Conservation (phyloP, 2,329 filamentous ascomycete genomes). For the Alternaria consortialis region DNA sequence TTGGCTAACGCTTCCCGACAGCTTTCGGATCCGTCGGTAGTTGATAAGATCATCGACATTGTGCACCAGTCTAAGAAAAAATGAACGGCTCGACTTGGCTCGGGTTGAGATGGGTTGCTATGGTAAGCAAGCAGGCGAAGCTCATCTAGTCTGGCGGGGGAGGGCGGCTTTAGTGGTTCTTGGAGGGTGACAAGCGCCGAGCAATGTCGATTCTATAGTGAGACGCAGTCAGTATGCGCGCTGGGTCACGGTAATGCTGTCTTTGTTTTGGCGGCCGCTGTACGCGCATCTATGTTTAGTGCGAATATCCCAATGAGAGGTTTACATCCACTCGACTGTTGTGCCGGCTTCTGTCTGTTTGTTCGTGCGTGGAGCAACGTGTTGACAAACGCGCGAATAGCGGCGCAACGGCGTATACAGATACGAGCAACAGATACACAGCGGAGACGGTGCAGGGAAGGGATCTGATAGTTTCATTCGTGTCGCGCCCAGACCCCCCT, state of each 20-base stretch:
- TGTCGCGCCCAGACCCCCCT: conserved; percentile 30
- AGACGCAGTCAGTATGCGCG: conserved; percentile 19
- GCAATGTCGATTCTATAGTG: conserved; percentile 11
- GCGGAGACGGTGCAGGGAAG: conserved; percentile 2
- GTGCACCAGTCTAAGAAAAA: conserved; percentile 71
- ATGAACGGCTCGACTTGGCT: conserved; percentile 36
- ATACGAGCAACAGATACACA: not conserved
- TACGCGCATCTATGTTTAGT: conserved; percentile 10
- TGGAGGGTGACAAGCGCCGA: conserved; percentile 13
- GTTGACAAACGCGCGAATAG: not conserved
- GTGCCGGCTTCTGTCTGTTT: not conserved
- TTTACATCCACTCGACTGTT: not conserved
- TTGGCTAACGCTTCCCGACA: conserved; percentile 53
- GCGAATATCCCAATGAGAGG: not conserved
- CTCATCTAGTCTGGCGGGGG: not conserved
- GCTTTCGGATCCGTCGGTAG: conserved; percentile 89
- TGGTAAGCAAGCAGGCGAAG: conserved; percentile 4
- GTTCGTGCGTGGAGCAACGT: not conserved
- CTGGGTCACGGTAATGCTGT: conserved; percentile 8
- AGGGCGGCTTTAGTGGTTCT: not conserved
- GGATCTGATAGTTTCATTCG: conserved; percentile 27
- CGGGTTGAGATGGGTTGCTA: conserved; percentile 14
- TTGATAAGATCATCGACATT: conserved; percentile 85
- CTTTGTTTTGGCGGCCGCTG: conserved; percentile 6
- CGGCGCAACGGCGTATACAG: conserved; percentile 3